A percentile compares a stretch with the other conserved stretches of the same genome.
phyloP scores from a whole-genome alignment of 768 basidiomycete genomes.

The Suillus sp. region DNA sequence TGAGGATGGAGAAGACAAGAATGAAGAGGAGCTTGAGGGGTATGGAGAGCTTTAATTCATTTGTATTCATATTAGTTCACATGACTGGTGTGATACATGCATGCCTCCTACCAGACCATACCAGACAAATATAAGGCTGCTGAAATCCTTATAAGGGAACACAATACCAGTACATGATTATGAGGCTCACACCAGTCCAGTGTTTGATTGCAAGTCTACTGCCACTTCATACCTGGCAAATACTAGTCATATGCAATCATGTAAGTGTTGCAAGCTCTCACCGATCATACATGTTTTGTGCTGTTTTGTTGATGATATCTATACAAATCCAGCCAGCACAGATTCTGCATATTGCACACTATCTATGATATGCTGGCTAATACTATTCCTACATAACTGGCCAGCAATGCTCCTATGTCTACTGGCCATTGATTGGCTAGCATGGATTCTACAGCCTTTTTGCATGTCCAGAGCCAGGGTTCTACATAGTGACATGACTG shows the following conservation, averaged over 20 bases:
- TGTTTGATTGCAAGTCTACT: not conserved
- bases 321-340: no score
- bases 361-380: no score
- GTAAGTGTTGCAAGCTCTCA: not conserved
- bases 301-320: no score
- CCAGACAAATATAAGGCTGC: not conserved
- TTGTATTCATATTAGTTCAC: not conserved
- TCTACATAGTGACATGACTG: no score
- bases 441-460: no score
- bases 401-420: no score
- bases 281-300: slow-evolving; percentile 1
- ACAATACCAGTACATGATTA: not conserved
- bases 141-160: not conserved
- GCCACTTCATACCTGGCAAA: not conserved
- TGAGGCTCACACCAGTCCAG: not conserved
- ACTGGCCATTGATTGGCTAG: no score
- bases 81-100: not conserved
- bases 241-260: not conserved
- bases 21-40: slow-evolving; percentile 1
- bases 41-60: slow-evolving; percentile 5
- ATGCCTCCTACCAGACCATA: not conserved
- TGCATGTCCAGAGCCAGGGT: no score
- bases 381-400: no score
- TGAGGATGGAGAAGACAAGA: slow-evolving; percentile 9
- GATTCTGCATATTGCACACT: no score